Conservation (phyloP, 805 yeast genomes). For the Candida awuae region DNA sequence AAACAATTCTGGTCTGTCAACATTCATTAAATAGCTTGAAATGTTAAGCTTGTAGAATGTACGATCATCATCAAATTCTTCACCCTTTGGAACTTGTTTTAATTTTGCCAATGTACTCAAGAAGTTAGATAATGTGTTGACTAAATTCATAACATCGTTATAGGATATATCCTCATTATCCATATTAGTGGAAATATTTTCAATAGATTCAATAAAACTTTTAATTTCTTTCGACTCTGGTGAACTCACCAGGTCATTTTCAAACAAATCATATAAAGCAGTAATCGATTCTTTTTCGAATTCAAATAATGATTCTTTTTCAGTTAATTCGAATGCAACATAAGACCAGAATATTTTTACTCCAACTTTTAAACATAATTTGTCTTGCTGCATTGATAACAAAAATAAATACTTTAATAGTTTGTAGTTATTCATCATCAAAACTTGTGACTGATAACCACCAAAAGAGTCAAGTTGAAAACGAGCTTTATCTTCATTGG, state of each 20-base stretch:
- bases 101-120: conserved; percentile 58
- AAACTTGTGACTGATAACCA: conserved; percentile 63
- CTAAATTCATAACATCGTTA: conserved; percentile 38
- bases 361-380: conserved; percentile 52
- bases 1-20: conserved; percentile 70
- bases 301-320: conserved; percentile 49
- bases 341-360: conserved; percentile 64
- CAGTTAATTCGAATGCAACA: conserved; percentile 56
- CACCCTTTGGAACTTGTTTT: conserved; percentile 67
- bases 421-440: conserved; percentile 45
- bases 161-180: conserved; percentile 62
- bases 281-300: conserved; percentile 56
- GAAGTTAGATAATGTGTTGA: conserved; percentile 52
- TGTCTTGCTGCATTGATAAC: conserved; percentile 60
- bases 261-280: conserved; percentile 59
- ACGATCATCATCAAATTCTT: conserved; percentile 82
- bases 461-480: conserved; percentile 58
- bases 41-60: conserved; percentile 72
- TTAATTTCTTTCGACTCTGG: conserved; percentile 51
- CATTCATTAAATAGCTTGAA: conserved; percentile 67
- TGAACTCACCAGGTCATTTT: conserved; percentile 41
- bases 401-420: conserved; percentile 58
- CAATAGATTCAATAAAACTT: conserved; percentile 41
- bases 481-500: conserved; percentile 43
- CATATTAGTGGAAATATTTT: conserved; percentile 38